A percentile compares a stretch with the other conserved stretches of the same genome.
phyloP scores from a whole-genome alignment of 306 rosid species.

The Hippophae tibetana region DNA sequence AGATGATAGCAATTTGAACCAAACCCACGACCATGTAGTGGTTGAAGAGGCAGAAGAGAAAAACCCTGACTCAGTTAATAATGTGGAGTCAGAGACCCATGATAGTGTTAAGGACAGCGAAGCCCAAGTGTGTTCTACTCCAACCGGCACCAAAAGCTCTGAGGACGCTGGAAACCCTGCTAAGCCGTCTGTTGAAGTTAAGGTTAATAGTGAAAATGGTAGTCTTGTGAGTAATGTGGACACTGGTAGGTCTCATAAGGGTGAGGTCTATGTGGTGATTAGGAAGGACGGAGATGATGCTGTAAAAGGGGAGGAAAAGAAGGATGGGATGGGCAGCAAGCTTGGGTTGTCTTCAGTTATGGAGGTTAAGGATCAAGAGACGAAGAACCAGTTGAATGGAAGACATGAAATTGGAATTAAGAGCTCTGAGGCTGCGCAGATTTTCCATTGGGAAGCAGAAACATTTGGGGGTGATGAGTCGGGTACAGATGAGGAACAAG shows the following conservation, averaged over 20 bases:
- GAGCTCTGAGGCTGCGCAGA: background rate
- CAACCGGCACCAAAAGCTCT: background rate
- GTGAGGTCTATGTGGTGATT: constrained; percentile 7
- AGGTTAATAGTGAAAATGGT: background rate
- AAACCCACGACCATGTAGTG: constrained; percentile 1
- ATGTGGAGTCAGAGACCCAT: constrained; percentile 13
- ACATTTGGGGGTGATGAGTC: constrained; percentile 48
- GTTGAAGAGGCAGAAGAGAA: constrained; percentile 6
- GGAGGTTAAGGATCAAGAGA: constrained; percentile 6
- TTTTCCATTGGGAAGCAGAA: constrained; percentile 7
- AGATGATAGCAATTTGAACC: background rate
- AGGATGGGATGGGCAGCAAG: constrained; percentile 16
- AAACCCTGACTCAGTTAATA: constrained; percentile 6
- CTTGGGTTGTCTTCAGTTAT: constrained; percentile 10
- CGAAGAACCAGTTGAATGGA: constrained; percentile 16
- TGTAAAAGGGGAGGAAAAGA: constrained; percentile 7
- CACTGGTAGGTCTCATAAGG: background rate
- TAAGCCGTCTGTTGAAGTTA: background rate
- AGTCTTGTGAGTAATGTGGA: constrained; percentile 3
- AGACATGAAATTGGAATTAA: constrained; percentile 14
- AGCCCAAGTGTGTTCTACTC: background rate
- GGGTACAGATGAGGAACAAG: constrained; percentile 59
- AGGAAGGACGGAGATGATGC: constrained; percentile 3
- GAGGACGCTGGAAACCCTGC: background rate
- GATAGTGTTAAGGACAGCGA: constrained; percentile 3